Evolutionary conservation across 495 filamentous ascomycete species (phyloP).

Genomic region (Tetracladium marchalianum): DNA sequence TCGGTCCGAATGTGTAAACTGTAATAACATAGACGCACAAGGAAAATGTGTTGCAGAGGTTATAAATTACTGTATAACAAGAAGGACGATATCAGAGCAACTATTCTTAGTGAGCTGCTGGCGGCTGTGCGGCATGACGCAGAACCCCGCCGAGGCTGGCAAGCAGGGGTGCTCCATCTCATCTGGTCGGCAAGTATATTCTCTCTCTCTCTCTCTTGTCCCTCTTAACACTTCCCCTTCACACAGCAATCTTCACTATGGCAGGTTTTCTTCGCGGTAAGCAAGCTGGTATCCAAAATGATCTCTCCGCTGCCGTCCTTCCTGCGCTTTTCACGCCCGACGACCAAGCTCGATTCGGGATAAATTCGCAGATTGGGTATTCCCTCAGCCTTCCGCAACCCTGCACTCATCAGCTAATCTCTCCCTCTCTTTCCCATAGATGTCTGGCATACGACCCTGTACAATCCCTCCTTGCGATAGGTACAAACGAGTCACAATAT

Average conservation of each 20-base stretch:
- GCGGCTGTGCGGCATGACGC: too few relatives aligned
- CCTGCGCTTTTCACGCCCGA: slow-evolving; percentile 72
- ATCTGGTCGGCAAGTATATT: too few relatives aligned
- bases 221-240: background rate
- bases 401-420: slow-evolving; percentile 3
- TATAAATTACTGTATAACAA: too few relatives aligned
- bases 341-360: slow-evolving; percentile 73
- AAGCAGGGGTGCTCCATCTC: too few relatives aligned
- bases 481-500: slow-evolving; percentile 65
- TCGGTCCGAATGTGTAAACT: too few relatives aligned
- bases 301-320: slow-evolving; percentile 71
- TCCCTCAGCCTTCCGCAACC: slow-evolving; percentile 10
- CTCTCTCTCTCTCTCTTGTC: too few relatives aligned
- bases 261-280: slow-evolving; percentile 81
- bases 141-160: too few relatives aligned
- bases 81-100: too few relatives aligned
- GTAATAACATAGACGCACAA: too few relatives aligned
- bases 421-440: slow-evolving; percentile 23
- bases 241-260: slow-evolving; percentile 22
- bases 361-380: slow-evolving; percentile 74
- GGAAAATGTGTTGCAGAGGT: too few relatives aligned
- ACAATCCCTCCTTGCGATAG: slow-evolving; percentile 88
- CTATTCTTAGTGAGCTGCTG: too few relatives aligned
- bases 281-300: slow-evolving; percentile 84
- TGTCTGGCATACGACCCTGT: slow-evolving; percentile 82